Evolutionary conservation across 2,329 filamentous ascomycete species (phyloP), one percentile per base, ranked within the genome.

Genomic region (Colletotrichum australisinense): DNA sequence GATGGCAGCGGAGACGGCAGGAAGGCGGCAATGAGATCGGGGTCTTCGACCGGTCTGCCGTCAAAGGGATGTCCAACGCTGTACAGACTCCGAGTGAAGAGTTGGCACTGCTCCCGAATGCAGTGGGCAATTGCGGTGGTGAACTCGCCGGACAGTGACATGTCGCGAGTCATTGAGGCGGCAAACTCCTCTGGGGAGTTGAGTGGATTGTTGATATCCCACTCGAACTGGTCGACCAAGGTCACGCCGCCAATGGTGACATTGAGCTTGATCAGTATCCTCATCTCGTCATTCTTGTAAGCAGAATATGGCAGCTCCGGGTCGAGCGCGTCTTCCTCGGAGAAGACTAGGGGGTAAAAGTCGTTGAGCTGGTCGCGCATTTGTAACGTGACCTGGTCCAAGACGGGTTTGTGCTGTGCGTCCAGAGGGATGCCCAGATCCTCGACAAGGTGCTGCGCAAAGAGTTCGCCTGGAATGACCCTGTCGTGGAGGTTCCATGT

Each of bases 271-370:
- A 99, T 91, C 56, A 97, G 86, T 77, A 99, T 94, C 63, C 97
- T 93, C 96, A 99, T 98, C 85, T 99, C 97, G 81, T 99, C 97
- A 80, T 99, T 98, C 84, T 98, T 98, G 86, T 98, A 98, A 7
- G 97, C 95, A 52, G 90, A 92, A 81, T 98, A 98, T 0, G 96
- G 95, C 14, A 97, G 87, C 79, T 97, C 93, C 1, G 95, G 94
- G 78, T 99, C 96, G 59, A 98, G 87, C 1, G 96, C 91, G 78
- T 98, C 95, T 78, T 98, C 96, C 77, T 97, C 93, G 62, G 96
- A 93, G 80, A 92, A 97, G 28, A 97, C 92, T 78, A 97, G 95
- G 5, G 97, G 97, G 80, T 97, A 98, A 81, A 95, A 98, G 81
- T 98, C 97, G 78, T 92, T 91, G 63, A 98, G 88, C 84, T 98